Evolutionary conservation across 495 filamentous ascomycete genomes (phyloP), one percentile per base, ranked within the genome.

Genomic region (Saxispiralis lemnorum): DNA sequence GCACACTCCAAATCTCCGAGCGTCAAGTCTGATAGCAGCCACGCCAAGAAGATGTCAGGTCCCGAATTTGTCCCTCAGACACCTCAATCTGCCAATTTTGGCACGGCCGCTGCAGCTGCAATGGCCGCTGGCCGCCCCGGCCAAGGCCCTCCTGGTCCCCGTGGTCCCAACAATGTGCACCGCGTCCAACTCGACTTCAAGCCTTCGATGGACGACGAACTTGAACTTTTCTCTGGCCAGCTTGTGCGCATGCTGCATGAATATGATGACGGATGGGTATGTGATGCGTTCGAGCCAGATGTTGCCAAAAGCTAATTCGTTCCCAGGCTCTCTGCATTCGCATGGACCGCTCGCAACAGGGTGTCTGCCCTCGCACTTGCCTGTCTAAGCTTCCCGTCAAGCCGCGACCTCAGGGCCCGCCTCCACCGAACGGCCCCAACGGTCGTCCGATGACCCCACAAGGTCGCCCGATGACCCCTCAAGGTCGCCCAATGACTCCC

Each of bases 211-310:
- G 79, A 81, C 2, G 89, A 99, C 53, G 89, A 99, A 59, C 62
- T 99, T 51, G 79, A 68, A 35, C 72, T 99, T 10, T 69, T 63
- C 34, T 68, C 76, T 36, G 89, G 89, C 49, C 73, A 84, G 43
- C 68, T 99, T 3, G 81, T 96, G 21, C 71, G 88, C 42, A 66
- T 99, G 48, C 60, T 96, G 31, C 85, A 96, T 51, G 88, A 94
- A 60, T 99, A 96, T 59, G 92, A 99, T 58, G 89, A 99, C 66
- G 89, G 89, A 57, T 99, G 89, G 89, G 82, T 85, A 75, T 69
- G 78, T 69, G 19, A 24, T 18, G 12, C 24, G 14, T 16, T 31
- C 14, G 16, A 5, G 1, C 16, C 31, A 18, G 16, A 19, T 21
- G 3, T 2, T 33, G 3, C 30, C 33, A 19, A 9, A 38, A 44